phyloP scores from a whole-genome alignment of 208 protist species.

The Acanthamoeba royreba region DNA sequence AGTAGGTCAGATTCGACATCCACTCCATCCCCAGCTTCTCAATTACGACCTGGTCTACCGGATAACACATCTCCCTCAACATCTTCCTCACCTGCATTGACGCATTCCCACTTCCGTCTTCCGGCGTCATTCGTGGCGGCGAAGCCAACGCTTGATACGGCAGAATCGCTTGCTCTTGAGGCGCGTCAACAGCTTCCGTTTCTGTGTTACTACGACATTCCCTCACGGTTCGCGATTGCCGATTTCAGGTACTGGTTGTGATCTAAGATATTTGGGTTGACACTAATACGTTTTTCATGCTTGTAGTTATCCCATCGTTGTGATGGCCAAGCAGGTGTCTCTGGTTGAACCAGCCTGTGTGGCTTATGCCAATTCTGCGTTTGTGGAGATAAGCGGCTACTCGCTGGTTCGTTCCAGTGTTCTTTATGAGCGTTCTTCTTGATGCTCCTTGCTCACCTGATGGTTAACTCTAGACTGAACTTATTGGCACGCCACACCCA shows the following conservation, averaged over 20 bases:
- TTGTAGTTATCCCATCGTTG: neutral
- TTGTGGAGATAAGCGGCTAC: neutral
- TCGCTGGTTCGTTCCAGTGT: neutral
- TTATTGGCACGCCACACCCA: neutral
- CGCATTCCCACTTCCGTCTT: no score
- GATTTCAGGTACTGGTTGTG: neutral
- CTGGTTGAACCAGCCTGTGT: neutral
- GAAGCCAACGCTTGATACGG: neutral
- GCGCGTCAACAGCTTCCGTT: neutral
- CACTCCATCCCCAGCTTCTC: no score
- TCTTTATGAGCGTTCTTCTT: neutral
- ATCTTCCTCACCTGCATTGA: no score
- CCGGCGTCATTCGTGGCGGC: neutral
- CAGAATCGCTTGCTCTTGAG: neutral
- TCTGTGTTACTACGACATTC: neutral
- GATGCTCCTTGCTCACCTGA: neutral
- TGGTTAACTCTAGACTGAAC: neutral
- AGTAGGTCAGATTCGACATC: no score
- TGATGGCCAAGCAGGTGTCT: neutral
- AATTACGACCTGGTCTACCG: no score
- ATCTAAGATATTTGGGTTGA: neutral
- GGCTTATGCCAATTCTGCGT: neutral
- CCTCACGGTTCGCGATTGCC: neutral
- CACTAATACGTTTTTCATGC: neutral
- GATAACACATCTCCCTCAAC: no score